A percentile compares a stretch with the other conserved stretches of the same genome.
Conservation (phyloP, 805 yeast species). For the Schwanniomyces occidentalis region DNA sequence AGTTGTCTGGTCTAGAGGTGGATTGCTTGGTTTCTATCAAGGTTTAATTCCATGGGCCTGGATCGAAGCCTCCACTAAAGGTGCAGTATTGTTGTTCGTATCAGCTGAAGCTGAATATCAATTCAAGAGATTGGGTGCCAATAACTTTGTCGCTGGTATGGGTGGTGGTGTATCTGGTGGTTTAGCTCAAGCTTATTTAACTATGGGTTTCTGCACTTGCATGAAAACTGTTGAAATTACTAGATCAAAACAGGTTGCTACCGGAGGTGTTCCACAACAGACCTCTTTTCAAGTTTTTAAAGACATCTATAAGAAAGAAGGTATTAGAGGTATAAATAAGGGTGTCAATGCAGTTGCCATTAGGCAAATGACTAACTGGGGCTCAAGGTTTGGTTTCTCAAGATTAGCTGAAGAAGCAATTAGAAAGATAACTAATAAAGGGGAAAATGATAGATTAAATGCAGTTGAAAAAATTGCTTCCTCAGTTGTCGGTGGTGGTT, state of each 20-base stretch:
- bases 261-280: constrained; percentile 62
- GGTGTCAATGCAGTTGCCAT: constrained; percentile 99
- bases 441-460: constrained; percentile 55
- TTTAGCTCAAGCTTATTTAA: constrained; percentile 91
- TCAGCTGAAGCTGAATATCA: constrained; percentile 89
- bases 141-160: constrained; percentile 80
- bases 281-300: constrained; percentile 83
- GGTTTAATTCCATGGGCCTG: constrained; percentile 99
- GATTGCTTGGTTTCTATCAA: constrained; percentile 88
- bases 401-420: constrained; percentile 89
- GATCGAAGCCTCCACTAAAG: constrained; percentile 99
- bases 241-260: constrained; percentile 68
- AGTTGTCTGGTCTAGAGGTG: constrained; percentile 92
- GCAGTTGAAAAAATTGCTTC: constrained; percentile 83
- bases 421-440: constrained; percentile 61
- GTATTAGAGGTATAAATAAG: constrained; percentile 91
- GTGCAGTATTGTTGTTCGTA: constrained; percentile 91
- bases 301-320: constrained; percentile 82
- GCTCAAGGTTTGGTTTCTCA: constrained; percentile 91
- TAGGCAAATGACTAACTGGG: constrained; percentile 99
- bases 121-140: constrained; percentile 59
- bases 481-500: constrained; percentile 93
- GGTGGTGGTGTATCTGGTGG: constrained; percentile 97
- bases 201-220: constrained; percentile 98
- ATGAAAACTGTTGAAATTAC: constrained; percentile 99